Base-by-base conservation (phyloP, 2,329 filamentous ascomycete species). In the Aspergillus sojae region DNA sequence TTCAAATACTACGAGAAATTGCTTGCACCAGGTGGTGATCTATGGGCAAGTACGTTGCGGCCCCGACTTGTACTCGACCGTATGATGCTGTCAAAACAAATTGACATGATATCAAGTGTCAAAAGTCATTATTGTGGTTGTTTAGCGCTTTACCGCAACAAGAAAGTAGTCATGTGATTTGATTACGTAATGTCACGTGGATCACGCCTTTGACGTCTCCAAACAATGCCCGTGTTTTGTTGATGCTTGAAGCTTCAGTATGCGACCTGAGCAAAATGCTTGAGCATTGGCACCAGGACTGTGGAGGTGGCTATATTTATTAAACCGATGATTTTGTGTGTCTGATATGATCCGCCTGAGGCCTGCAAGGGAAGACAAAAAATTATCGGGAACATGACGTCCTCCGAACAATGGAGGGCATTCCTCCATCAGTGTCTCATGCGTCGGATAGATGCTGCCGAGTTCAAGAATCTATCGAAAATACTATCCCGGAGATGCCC, bases 401-500 rank as follows among this genome's bases (percentile, higher is more conserved):
- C 73, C 59, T 65, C 72, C 56, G 72, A 74, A 66, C 75, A 78
- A 73, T 79, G 77, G 77, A 74, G 67, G 66, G 71, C 70, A 60
- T 76, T 79, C 68, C 68, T 79, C 72, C 69, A 72, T 55, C 72
- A 72, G 66, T 78, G 77, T 68, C 65, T 79, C 61, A 70, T 72
- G 62, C 74, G 74, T 63, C 76, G 77, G 34, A 72, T 78, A 57
- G 77, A 77, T 62, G 74, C 73, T 12, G 68, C 72, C 23, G 76
- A 80, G 53, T 80, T 81, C 69, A 74, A 71, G 50, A 70, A 73
- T 41, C 70, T 80, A 21, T 73, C 73, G n/a, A 74, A 73, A 45
- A 60, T 79, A 28, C 70, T 80, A 61, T 65, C 72, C 6, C 62
- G 70, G 12, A 73, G 74, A 43, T 69, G 64, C 32, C 75, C 76